These are phyloP conservation scores for Botryotinia globosa DNA, from an alignment of 2,329 filamentous ascomycete species.

Conservation along the genomic window DNA sequence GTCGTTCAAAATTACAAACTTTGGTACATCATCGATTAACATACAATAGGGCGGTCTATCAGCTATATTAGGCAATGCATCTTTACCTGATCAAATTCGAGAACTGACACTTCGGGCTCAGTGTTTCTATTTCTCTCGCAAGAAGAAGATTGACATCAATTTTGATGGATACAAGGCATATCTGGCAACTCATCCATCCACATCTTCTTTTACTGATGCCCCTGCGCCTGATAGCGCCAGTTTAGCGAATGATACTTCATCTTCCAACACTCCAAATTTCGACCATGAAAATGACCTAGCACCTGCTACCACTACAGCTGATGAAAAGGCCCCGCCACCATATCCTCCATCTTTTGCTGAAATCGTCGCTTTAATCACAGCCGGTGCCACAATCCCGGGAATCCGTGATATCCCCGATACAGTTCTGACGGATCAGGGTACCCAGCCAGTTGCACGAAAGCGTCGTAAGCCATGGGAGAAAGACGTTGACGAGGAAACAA, in stretches of 20 bases:
- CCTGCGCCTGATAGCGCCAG: slow-evolving; percentile 6
- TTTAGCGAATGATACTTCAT: not conserved
- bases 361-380: slow-evolving; percentile 80
- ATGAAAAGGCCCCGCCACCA: slow-evolving; percentile 55
- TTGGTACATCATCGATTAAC: not conserved
- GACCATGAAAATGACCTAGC: slow-evolving; percentile 20
- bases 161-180: slow-evolving; percentile 67
- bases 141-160: slow-evolving; percentile 53
- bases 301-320: slow-evolving; percentile 9
- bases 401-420: slow-evolving; percentile 85
- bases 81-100: slow-evolving; percentile 51
- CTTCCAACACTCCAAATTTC: not conserved
- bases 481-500: slow-evolving; percentile 40
- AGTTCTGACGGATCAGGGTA: slow-evolving; percentile 67
- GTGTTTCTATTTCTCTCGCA: slow-evolving; percentile 63
- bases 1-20: not conserved
- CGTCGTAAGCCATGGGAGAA: slow-evolving; percentile 77
- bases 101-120: slow-evolving; percentile 64
- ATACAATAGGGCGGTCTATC: slow-evolving; percentile 53
- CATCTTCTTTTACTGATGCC: slow-evolving; percentile 20
- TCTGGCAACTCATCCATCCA: slow-evolving; percentile 35
- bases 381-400: slow-evolving; percentile 78
- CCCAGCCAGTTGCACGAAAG: slow-evolving; percentile 36
- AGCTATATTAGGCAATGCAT: slow-evolving; percentile 60
- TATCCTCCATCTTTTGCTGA: slow-evolving; percentile 83